phyloP scores from a whole-genome alignment of 257 asterid genomes.

The Marsdenia floribunda region DNA sequence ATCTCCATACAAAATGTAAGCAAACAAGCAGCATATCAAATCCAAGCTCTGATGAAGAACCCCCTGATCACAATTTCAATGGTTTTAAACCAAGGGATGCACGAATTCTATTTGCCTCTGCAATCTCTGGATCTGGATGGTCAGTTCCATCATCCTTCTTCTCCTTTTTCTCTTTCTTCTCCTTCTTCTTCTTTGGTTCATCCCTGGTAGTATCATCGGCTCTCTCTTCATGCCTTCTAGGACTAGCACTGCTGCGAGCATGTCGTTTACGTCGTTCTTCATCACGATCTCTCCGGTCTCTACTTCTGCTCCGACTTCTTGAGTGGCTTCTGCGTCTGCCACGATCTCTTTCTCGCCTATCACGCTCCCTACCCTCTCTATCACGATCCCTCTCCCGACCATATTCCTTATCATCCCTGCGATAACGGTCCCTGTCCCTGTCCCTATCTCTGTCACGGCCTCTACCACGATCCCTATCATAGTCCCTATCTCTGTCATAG shows the following conservation, averaged over 20 bases:
- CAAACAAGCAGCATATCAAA: neutral
- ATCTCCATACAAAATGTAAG: neutral
- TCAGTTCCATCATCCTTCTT: slow-evolving; percentile 84
- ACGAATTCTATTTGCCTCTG: slow-evolving; percentile 71
- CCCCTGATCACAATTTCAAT: slow-evolving; percentile 37
- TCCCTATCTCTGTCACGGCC: slow-evolving; percentile 45
- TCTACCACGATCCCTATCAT: slow-evolving; percentile 56
- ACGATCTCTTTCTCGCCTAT: slow-evolving; percentile 70
- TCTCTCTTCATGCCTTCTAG: slow-evolving; percentile 53
- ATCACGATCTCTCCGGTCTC: slow-evolving; percentile 63
- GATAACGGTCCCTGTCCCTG: slow-evolving; percentile 55
- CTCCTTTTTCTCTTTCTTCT: slow-evolving; percentile 73
- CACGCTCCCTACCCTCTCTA: slow-evolving; percentile 62
- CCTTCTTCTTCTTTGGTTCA: slow-evolving; percentile 70
- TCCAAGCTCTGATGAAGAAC: neutral
- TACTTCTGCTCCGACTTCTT: slow-evolving; percentile 85
- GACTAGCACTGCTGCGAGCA: slow-evolving; percentile 56
- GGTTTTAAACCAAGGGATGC: slow-evolving; percentile 91
- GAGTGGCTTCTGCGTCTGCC: slow-evolving; percentile 69
- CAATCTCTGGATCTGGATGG: slow-evolving; percentile 99
- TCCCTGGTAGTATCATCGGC: slow-evolving; percentile 29
- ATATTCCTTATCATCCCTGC: slow-evolving; percentile 71
- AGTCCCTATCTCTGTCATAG: slow-evolving; percentile 57
- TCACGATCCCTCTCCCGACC: slow-evolving; percentile 65
- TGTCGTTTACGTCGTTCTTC: slow-evolving; percentile 69